Conservation (phyloP, 148 eudicot species). For the Fallopia convolvulus region DNA sequence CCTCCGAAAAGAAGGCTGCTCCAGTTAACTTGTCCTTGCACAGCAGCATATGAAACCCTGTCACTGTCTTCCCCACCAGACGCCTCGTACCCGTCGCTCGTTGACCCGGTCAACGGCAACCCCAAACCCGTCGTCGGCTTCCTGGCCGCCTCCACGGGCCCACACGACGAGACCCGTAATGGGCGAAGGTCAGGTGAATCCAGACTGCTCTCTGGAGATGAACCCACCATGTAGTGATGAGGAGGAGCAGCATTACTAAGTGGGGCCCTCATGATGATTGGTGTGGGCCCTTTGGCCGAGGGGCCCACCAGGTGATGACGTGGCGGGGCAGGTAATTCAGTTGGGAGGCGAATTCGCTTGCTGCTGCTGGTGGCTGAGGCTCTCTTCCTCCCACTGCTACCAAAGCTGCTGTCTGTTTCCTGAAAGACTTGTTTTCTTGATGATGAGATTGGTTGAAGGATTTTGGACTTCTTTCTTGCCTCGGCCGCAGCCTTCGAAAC, state of each 20-base stretch:
- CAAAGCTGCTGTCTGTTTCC: slow-evolving; percentile 53
- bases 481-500: slow-evolving; percentile 92
- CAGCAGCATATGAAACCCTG: slow-evolving; percentile 34
- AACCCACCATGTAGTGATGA: slow-evolving; percentile 33
- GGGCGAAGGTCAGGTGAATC: slow-evolving; percentile 78
- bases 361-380: slow-evolving; percentile 20
- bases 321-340: slow-evolving; percentile 33
- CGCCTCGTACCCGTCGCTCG: slow-evolving; percentile 94
- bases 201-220: slow-evolving; percentile 94
- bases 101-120: slow-evolving; percentile 62
- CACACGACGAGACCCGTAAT: slow-evolving; percentile 53
- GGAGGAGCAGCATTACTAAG: slow-evolving; percentile 30
- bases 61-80: slow-evolving; percentile 99
- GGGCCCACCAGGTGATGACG: slow-evolving; percentile 19
- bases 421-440: slow-evolving; percentile 29
- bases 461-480: slow-evolving; percentile 91
- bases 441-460: slow-evolving; percentile 53
- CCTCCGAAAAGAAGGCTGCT: slow-evolving; percentile 50
- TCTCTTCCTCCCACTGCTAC: slow-evolving; percentile 58
- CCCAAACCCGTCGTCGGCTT: slow-evolving; percentile 40
- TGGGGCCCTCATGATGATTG: slow-evolving; percentile 55
- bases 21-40: slow-evolving; percentile 47
- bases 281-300: slow-evolving; percentile 25
- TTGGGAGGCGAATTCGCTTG: slow-evolving; percentile 53
- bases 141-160: slow-evolving; percentile 56